A percentile compares a stretch with the other conserved stretches of the same genome.
Conservation (phyloP, 2,329 filamentous ascomycete genomes). For the Aspergillus oerlinghausenensis region DNA sequence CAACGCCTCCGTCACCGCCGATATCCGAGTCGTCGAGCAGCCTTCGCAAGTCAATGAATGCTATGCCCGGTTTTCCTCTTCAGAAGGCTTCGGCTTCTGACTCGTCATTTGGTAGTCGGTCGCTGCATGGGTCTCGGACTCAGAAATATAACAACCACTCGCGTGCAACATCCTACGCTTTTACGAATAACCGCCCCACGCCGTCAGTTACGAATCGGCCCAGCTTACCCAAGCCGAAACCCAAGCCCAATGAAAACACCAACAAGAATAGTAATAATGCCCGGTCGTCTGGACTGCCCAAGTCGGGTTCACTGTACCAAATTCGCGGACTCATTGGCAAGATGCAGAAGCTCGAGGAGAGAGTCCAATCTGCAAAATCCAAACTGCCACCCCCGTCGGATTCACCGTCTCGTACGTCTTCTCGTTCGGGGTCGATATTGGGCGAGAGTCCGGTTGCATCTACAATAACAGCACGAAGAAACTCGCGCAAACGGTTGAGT, state of each 20-base stretch:
- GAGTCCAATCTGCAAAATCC: conserved; percentile 85
- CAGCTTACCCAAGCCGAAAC: conserved; percentile 23
- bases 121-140: conserved; percentile 41
- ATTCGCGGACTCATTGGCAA: conserved; percentile 91
- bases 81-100: conserved; percentile 45
- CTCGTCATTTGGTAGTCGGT: conserved; percentile 49
- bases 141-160: conserved; percentile 46
- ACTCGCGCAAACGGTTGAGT: conserved; percentile 38
- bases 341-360: conserved; percentile 92
- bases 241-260: conserved; percentile 14
- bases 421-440: conserved; percentile 53
- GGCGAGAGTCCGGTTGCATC: conserved; percentile 48
- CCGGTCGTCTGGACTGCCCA: conserved; percentile 46
- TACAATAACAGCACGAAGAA: conserved; percentile 52
- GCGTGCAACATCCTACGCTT: conserved; percentile 57
- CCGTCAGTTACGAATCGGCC: conserved; percentile 41
- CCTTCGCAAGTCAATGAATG: conserved; percentile 49
- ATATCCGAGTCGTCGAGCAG: conserved; percentile 78
- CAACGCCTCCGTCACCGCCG: conserved; percentile 87
- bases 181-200: conserved; percentile 43
- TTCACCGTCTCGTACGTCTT: conserved; percentile 77
- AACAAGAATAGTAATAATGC: conserved; percentile 44
- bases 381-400: conserved; percentile 78
- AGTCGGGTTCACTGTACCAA: conserved; percentile 76
- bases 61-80: conserved; percentile 46